A percentile compares a stretch with the other conserved stretches of the same genome.
Conservation (phyloP, 805 yeast genomes). For the Scheffersomyces amazonensis region DNA sequence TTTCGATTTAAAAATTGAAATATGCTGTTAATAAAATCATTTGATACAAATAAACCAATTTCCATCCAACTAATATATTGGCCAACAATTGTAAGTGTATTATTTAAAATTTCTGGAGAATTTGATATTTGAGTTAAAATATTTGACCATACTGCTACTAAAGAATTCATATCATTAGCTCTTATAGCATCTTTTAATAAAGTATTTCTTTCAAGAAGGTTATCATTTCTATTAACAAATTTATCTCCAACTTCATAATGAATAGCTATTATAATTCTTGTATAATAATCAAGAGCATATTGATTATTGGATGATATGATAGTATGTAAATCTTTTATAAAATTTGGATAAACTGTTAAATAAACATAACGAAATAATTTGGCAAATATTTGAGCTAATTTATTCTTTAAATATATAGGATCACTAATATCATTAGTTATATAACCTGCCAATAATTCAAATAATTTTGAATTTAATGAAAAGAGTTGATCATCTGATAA, state of each 20-base stretch:
- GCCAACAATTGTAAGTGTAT: conserved; percentile 67
- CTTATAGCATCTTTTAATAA: conserved; percentile 80
- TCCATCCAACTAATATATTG: conserved; percentile 93
- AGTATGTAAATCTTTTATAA: conserved; percentile 27
- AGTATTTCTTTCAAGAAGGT: conserved; percentile 61
- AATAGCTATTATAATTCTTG: conserved; percentile 68
- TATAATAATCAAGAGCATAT: conserved; percentile 64
- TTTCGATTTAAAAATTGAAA: conserved; percentile 53
- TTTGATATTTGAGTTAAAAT: conserved; percentile 38
- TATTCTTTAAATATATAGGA: conserved; percentile 32
- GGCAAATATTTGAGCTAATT: conserved; percentile 31
- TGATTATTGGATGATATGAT: conserved; percentile 16
- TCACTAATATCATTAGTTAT: conserved; percentile 18
- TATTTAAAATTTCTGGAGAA: conserved; percentile 48
- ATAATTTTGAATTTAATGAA: conserved; percentile 45
- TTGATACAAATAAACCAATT: conserved; percentile 65
- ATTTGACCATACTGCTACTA: conserved; percentile 67
- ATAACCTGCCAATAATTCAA: conserved; percentile 37
- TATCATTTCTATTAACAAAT: conserved; percentile 67
- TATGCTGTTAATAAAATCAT: conserved; percentile 54
- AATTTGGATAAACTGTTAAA: conserved; percentile 26
- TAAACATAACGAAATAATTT: conserved; percentile 35
- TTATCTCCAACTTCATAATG: conserved; percentile 95
- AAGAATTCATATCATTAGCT: conserved; percentile 62
- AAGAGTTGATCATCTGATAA: conserved; percentile 45